A percentile compares a stretch with the other conserved stretches of the same genome.
Conservation (phyloP, 441 rosid species). For the Brassica hybrid region DNA sequence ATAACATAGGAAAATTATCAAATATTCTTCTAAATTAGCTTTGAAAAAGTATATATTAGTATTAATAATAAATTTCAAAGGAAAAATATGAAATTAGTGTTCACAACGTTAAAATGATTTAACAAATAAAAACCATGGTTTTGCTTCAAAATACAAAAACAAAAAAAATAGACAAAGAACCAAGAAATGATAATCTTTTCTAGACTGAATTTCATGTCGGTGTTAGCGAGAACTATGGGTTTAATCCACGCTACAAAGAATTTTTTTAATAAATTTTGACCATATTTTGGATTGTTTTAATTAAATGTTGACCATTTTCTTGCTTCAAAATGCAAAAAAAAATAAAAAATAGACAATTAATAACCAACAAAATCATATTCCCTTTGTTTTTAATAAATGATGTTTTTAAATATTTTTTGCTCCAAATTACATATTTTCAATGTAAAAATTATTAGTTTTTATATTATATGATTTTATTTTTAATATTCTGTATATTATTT, state of each 20-base stretch:
- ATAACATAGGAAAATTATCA: neutral
- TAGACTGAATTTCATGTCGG: neutral
- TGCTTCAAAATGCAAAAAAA: neutral
- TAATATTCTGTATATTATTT: neutral
- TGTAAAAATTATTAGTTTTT: neutral
- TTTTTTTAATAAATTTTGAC: neutral
- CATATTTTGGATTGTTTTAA: neutral
- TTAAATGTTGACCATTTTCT: neutral
- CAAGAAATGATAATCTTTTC: neutral
- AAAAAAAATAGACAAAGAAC: neutral
- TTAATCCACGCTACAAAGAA: neutral
- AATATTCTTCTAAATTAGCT: neutral
- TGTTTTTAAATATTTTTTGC: neutral
- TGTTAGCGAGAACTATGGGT: neutral
- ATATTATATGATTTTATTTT: neutral
- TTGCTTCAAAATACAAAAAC: neutral
- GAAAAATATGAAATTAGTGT: neutral
- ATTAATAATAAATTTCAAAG: neutral
- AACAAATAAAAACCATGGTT: neutral
- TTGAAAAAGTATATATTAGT: neutral
- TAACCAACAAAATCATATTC: neutral
- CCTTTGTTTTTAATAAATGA: neutral
- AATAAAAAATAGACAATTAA: neutral
- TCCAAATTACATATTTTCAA: neutral
- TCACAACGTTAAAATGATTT: neutral